phyloP scores from a whole-genome alignment of 225 moss, liverwort and hornwort genomes.

The Rhytidiadelphus loreus region DNA sequence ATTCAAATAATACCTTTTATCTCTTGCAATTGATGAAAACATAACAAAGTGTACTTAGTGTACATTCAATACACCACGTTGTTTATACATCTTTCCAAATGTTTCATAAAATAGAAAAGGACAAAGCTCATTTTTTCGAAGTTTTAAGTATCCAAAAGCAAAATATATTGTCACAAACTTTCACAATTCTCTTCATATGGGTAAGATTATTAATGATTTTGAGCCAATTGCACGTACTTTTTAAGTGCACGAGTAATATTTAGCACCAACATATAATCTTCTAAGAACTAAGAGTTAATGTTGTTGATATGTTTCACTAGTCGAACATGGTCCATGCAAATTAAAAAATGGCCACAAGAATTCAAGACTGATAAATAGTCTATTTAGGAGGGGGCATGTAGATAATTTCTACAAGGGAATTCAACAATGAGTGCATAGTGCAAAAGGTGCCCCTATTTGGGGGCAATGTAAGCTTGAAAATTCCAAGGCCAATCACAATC shows the following conservation, averaged over 20 bases:
- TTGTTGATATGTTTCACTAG: no score
- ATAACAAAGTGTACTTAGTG: background rate
- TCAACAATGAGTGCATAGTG: fast-evolving
- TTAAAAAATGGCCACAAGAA: background rate
- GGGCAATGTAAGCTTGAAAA: background rate
- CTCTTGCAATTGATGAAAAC: background rate
- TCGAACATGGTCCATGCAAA: fast-evolving
- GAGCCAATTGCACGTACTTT: background rate
- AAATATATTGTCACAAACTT: background rate
- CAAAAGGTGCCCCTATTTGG: background rate
- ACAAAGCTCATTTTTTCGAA: background rate
- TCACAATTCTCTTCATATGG: no score
- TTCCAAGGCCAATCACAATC: fast-evolving
- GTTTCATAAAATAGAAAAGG: background rate
- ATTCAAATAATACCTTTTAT: background rate
- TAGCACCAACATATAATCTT: background rate
- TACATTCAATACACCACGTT: background rate
- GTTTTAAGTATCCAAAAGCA: background rate
- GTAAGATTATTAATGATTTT: background rate
- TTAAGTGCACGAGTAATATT: background rate
- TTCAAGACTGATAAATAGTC: fast-evolving
- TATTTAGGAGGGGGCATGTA: background rate
- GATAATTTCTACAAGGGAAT: background rate
- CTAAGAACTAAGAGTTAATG: background rate
- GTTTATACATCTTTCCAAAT: background rate